Conservation (phyloP, 2,329 filamentous ascomycete genomes). For the Diaporthe sp. region DNA sequence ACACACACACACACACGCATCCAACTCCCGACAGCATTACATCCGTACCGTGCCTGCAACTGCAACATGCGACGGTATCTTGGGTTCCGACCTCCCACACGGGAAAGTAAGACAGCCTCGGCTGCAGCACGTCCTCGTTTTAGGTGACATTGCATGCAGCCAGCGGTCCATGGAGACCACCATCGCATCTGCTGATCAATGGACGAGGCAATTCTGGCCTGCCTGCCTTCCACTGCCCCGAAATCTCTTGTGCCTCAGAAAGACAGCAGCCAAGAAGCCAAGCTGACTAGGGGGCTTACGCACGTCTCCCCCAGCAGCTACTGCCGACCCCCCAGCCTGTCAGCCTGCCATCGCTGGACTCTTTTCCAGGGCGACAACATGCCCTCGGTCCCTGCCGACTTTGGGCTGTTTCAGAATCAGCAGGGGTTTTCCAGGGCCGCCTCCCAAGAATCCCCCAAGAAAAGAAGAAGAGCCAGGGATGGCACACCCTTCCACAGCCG, state of each 20-base stretch:
- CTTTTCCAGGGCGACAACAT: background rate
- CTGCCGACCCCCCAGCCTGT: background rate
- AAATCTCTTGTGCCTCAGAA: conserved; percentile 13
- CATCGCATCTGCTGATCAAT: conserved; percentile 5
- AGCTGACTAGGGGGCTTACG: background rate
- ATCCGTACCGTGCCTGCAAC: background rate
- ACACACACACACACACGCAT: too few relatives aligned
- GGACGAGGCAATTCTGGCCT: background rate
- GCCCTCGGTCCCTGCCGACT: conserved; percentile 16
- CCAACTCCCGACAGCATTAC: background rate
- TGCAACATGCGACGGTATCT: conserved; percentile 19
- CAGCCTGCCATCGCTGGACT: too few relatives aligned
- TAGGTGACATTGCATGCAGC: background rate
- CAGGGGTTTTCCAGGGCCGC: background rate
- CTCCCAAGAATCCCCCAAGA: background rate
- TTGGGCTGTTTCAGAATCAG: conserved; percentile 6
- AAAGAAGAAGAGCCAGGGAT: background rate
- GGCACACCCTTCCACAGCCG: background rate
- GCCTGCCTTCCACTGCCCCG: background rate
- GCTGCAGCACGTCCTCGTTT: conserved; percentile 4
- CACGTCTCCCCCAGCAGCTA: background rate
- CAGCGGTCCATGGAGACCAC: background rate
- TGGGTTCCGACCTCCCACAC: background rate
- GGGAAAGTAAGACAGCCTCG: background rate
- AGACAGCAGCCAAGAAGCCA: conserved; percentile 10